Base-by-base conservation (phyloP, 805 yeast genomes). In the Grigorovia yakushimaensis region DNA sequence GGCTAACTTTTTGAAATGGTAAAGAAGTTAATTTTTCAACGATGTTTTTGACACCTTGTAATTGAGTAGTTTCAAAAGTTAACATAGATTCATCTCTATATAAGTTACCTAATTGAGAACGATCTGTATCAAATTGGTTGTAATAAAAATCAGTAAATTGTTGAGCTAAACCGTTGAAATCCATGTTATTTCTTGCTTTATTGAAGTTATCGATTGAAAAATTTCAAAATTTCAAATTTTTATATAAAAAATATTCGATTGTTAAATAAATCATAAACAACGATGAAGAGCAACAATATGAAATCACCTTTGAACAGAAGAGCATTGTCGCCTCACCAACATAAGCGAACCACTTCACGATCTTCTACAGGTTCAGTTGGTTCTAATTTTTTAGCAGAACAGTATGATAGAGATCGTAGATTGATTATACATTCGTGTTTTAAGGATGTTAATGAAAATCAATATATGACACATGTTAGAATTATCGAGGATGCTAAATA, bases 1-100 rank as follows among this genome's bases (percentile, higher is more conserved):
- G 99, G 44, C 79, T 83, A 49, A 93, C 97, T 71, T 88, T 88
- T 66, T 78, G 83, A 76, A 93, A 93, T 45, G 96, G 96, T 60
- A 93, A 77, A 37, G 88, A 78, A 50, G 79, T 81, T 56, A 93
- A 78, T 68, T 93, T 91, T 73, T 93, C 98, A 53, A 93, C 88
- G 62, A 93, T 93, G 60, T 74, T 83, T 72, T 83, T 82, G 49
- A 95, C 86, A 57, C 99, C 98, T 73, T 91, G 98, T 55, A 85
- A 75, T 74, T 91, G 97, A 50, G 88, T 74, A 47, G 89, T 82
- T 73, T 93, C 98, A 61, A 93, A 93, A 43, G 98, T 93, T 70
- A 93, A 76, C 99, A 93, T 93, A 24, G 97, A 88, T 66, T 86
- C 89, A 52, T 88, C 96, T 67, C 99, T 85, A 81, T 91, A 91